phyloP scores from a whole-genome alignment of 1,284 basidiomycete species.

The Athelia psychrophila region DNA sequence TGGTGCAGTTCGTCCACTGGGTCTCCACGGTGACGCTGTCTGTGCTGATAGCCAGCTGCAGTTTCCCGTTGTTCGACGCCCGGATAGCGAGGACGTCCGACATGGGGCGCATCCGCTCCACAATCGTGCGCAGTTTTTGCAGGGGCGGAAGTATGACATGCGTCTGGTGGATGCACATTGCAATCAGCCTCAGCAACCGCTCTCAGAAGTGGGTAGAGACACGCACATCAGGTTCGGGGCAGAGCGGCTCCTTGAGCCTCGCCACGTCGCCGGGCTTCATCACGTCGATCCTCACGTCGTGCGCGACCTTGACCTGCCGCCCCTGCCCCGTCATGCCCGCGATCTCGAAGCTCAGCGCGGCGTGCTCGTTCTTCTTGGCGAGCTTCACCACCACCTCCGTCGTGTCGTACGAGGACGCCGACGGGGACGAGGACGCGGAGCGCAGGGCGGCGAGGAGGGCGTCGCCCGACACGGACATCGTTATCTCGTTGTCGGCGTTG shows the following conservation, averaged over 20 bases:
- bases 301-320: constrained; percentile 54
- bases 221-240: constrained; percentile 84
- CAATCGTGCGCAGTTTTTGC: constrained; percentile 74
- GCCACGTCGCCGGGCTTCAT: constrained; percentile 72
- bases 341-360: constrained; percentile 75
- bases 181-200: background rate
- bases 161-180: constrained; percentile 50
- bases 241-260: constrained; percentile 77
- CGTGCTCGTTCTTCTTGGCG: constrained; percentile 77
- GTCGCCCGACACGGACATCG: constrained; percentile 68
- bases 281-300: constrained; percentile 78
- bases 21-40: constrained; percentile 76
- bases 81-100: constrained; percentile 73
- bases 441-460: constrained; percentile 73
- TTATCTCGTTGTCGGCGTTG: constrained; percentile 83
- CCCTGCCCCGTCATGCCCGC: constrained; percentile 52
- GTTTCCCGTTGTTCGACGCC: constrained; percentile 60
- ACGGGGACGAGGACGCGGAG: constrained; percentile 51
- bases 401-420: constrained; percentile 39
- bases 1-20: constrained; percentile 73
- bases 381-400: constrained; percentile 80
- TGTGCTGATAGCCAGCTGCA: constrained; percentile 70
- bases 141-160: constrained; percentile 82
- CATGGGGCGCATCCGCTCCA: constrained; percentile 73
- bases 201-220: constrained; percentile 3